phyloP scores from a whole-genome alignment of 441 rosid genomes.

The Breynia disticha region DNA sequence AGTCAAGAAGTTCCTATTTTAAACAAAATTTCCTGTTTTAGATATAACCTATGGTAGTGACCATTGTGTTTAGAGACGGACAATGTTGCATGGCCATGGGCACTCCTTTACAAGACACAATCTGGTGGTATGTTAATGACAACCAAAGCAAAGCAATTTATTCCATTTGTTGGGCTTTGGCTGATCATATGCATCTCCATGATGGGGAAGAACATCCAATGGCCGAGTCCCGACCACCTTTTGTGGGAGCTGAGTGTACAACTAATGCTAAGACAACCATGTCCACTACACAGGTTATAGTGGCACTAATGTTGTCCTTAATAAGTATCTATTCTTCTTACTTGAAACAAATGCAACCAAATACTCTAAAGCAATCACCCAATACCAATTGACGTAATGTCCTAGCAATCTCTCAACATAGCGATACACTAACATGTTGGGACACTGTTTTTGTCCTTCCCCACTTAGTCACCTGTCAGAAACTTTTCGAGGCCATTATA shows the following conservation, averaged over 20 bases:
- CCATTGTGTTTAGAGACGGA: no score
- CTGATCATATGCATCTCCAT: slow-evolving; percentile 29
- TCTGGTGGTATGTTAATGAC: slow-evolving; percentile 13
- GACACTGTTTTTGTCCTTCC: slow-evolving; percentile 5
- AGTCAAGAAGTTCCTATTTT: no score
- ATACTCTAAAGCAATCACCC: slow-evolving; percentile 10
- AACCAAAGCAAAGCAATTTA: slow-evolving; percentile 4
- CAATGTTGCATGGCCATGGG: no score
- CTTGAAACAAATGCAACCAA: neutral
- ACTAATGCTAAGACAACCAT: slow-evolving; percentile 24
- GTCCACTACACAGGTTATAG: slow-evolving; percentile 14
- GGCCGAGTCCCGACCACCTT: slow-evolving; percentile 24
- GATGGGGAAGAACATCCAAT: slow-evolving; percentile 17
- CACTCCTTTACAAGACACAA: neutral
- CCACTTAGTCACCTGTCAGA: slow-evolving; percentile 13
- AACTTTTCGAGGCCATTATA: no score
- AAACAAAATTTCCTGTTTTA: no score
- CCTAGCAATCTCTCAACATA: no score
- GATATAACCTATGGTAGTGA: no score
- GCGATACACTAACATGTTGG: slow-evolving; percentile 4
- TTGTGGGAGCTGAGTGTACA: slow-evolving; percentile 39
- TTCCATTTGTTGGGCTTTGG: slow-evolving; percentile 15
- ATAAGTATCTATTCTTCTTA: no score
- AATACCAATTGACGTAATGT: slow-evolving; percentile 27
- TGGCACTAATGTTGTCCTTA: slow-evolving; percentile 18